These are phyloP conservation scores for Blastocystis sp. DNA, from an alignment of 352 stramenopile genomes.

Conservation along the genomic window DNA sequence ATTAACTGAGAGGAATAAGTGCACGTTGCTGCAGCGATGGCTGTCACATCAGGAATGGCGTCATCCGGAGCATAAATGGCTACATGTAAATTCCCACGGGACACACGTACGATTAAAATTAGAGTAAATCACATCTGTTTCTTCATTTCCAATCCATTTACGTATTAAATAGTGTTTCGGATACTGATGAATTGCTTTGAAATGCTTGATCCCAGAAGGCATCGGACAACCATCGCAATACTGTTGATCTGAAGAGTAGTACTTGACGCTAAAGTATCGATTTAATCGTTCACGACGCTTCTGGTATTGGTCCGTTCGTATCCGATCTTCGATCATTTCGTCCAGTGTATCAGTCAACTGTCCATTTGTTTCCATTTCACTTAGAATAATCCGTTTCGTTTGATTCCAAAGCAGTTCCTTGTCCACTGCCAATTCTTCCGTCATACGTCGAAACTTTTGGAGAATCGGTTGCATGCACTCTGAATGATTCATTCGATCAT, in stretches of 20 bases:
- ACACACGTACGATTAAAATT: neutral
- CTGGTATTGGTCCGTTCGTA: neutral
- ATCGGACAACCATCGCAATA: constrained; percentile 13
- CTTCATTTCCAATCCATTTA: constrained; percentile 45
- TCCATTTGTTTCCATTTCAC: neutral
- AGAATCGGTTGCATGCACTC: neutral
- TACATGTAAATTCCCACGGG: neutral
- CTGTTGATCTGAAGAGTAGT: neutral
- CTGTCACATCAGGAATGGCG: neutral
- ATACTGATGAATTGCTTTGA: neutral
- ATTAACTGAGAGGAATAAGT: neutral
- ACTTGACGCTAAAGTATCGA: neutral
- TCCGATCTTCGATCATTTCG: neutral
- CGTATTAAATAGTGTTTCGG: constrained; percentile 2
- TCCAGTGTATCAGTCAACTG: neutral
- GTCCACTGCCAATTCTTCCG: neutral
- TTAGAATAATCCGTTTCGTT: neutral
- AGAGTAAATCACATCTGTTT: neutral
- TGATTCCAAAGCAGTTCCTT: neutral
- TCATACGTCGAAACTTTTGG: neutral
- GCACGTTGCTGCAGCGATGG: constrained; percentile 24
- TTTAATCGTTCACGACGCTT: neutral
- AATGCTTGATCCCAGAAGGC: neutral
- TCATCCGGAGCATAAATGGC: neutral
- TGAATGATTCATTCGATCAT: neutral